Percentiles rank a stretch among this genome's conserved stretches.
These are phyloP conservation scores for Camellia granthamiana DNA, from an alignment of 148 eudicot genomes.

Conservation along the genomic window DNA sequence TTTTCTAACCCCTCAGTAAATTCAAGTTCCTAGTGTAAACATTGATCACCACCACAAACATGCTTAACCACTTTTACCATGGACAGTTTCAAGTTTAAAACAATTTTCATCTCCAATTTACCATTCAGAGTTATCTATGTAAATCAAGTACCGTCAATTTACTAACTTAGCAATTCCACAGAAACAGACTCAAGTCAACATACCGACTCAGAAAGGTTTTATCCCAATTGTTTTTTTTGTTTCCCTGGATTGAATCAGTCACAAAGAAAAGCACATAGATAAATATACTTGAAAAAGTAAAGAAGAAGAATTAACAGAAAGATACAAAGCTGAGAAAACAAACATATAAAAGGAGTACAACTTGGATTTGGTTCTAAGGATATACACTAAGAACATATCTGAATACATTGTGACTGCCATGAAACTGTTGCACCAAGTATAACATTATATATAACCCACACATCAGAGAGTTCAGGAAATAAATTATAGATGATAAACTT, in stretches of 20 bases:
- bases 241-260: no score
- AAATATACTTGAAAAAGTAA: no score
- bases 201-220: no score
- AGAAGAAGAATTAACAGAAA: neutral
- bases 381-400: neutral
- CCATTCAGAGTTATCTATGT: neutral
- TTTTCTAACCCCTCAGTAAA: neutral
- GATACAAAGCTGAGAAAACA: neutral
- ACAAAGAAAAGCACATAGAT: no score
- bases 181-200: no score
- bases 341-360: neutral
- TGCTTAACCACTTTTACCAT: no score
- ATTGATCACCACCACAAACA: no score
- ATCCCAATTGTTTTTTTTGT: neutral
- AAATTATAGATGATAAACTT: constrained; percentile 27
- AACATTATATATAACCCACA: neutral
- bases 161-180: no score
- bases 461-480: neutral
- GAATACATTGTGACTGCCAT: neutral
- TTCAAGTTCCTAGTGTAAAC: neutral
- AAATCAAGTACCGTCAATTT: neutral
- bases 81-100: no score
- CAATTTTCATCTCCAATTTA: no score
- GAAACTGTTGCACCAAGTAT: neutral
- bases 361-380: no score